These are phyloP conservation scores for Phytopythium oedochilum DNA, from an alignment of 352 stramenopile species.

Conservation along the genomic window DNA sequence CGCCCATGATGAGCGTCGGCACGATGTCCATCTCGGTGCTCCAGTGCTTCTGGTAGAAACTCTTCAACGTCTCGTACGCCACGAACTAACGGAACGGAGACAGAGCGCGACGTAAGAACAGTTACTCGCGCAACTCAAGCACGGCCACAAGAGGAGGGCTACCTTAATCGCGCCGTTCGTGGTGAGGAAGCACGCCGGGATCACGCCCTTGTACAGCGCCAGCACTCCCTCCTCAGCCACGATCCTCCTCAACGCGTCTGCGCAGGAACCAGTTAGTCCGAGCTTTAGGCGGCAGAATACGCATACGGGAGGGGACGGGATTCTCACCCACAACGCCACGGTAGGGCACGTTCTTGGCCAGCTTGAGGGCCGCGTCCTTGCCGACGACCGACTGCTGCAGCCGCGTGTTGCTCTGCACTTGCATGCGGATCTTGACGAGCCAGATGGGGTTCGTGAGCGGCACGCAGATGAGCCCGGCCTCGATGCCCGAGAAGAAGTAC, in stretches of 20 bases:
- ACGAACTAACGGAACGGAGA: constrained; percentile 47
- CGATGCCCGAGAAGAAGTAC: constrained; percentile 78
- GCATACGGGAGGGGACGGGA: too few species aligned
- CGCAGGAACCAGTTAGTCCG: too few species aligned
- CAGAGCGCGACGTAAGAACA: too few species aligned
- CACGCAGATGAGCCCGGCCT: constrained; percentile 90
- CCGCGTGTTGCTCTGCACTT: constrained; percentile 75
- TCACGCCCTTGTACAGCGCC: constrained; percentile 94
- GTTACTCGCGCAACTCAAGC: too few species aligned
- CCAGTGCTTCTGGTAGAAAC: constrained; percentile 52
- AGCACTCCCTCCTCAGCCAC: constrained; percentile 91
- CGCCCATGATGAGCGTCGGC: constrained; percentile 73
- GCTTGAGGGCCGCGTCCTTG: constrained; percentile 51
- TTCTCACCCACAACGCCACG: constrained; percentile 50
- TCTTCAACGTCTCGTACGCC: constrained; percentile 75
- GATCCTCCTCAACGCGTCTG: constrained; percentile 93
- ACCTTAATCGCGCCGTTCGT: constrained; percentile 96
- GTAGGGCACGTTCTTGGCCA: constrained; percentile 61
- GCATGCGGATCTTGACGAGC: constrained; percentile 98
- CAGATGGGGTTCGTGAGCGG: constrained; percentile 98
- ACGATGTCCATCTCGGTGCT: constrained; percentile 64
- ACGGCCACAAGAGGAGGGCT: too few species aligned
- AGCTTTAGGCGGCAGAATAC: too few species aligned
- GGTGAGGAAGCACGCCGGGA: constrained; percentile 94
- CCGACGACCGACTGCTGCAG: constrained; percentile 33